phyloP scores from a whole-genome alignment of 1,139 yeast genomes.

The Meyerozyma carpophila region DNA sequence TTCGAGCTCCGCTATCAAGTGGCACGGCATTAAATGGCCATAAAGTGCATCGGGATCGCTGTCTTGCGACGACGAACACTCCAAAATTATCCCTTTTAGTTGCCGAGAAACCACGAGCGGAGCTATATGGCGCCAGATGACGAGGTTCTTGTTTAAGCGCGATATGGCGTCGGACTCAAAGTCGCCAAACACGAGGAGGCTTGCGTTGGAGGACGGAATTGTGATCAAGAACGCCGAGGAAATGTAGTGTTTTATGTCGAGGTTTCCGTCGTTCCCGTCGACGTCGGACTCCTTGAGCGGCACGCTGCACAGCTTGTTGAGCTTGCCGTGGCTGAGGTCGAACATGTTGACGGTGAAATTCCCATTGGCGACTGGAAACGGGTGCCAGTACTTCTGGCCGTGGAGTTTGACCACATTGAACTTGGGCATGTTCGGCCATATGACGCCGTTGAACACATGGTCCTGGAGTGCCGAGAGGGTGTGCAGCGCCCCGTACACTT shows the following conservation, averaged over 20 bases:
- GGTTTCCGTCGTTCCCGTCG: background rate
- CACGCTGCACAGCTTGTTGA: constrained; percentile 7
- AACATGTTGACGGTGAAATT: constrained; percentile 25
- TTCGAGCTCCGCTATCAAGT: constrained; percentile 53
- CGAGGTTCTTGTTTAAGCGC: constrained; percentile 32
- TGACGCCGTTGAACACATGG: constrained; percentile 63
- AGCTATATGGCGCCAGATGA: constrained; percentile 57
- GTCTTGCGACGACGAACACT: constrained; percentile 60
- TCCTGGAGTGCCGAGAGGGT: constrained; percentile 50
- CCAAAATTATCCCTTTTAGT: constrained; percentile 59
- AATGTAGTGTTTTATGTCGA: constrained; percentile 23
- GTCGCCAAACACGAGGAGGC: constrained; percentile 69
- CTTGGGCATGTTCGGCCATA: constrained; percentile 73
- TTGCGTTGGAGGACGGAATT: constrained; percentile 23
- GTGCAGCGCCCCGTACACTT: constrained; percentile 47
- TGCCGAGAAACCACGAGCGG: constrained; percentile 31
- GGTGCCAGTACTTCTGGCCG: constrained; percentile 12
- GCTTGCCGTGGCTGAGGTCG: constrained; percentile 36
- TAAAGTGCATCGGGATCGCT: constrained; percentile 30
- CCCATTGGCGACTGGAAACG: constrained; percentile 13
- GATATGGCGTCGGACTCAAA: constrained; percentile 64
- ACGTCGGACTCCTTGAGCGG: constrained; percentile 18
- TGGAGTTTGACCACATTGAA: constrained; percentile 24
- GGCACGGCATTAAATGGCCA: constrained; percentile 75
- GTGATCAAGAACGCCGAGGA: constrained; percentile 50